Percentiles rank a stretch among this genome's conserved stretches.
Conservation (phyloP, 768 basidiomycete genomes). For the Imleria badia region DNA sequence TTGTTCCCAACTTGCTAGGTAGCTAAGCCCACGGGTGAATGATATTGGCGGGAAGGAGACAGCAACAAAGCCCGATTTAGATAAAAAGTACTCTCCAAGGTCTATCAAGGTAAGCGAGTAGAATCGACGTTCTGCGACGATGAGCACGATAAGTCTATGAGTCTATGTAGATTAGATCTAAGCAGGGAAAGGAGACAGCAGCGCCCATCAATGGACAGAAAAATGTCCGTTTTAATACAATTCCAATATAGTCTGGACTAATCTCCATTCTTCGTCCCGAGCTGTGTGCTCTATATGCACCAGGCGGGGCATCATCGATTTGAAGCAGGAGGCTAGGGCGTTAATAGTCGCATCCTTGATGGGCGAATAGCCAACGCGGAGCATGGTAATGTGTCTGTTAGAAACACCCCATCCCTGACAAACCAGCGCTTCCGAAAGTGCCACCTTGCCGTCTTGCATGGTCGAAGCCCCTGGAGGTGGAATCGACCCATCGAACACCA, state of each 20-base stretch:
- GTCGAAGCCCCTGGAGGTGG: background rate
- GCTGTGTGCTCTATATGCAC: background rate
- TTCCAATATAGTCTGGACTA: constrained; percentile 6
- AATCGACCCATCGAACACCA: constrained; percentile 20
- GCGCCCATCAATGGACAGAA: background rate
- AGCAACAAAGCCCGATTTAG: background rate
- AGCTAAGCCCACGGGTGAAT: background rate
- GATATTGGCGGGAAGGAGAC: background rate
- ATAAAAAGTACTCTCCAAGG: background rate
- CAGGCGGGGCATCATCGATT: constrained; percentile 15
- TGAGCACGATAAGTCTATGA: too few species aligned
- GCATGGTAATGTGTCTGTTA: constrained; percentile 11
- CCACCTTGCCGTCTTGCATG: background rate
- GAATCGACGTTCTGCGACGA: too few species aligned
- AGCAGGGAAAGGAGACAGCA: too few species aligned
- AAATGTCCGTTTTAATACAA: background rate
- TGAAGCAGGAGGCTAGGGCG: constrained; percentile 10
- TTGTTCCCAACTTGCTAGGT: background rate
- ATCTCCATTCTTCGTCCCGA: constrained; percentile 2
- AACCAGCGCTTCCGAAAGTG: background rate
- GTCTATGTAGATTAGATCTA: too few species aligned
- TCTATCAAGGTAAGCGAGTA: too few species aligned
- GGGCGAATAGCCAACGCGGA: constrained; percentile 19
- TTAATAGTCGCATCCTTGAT: constrained; percentile 2
- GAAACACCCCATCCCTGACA: constrained; percentile 2